Evolutionary conservation across 805 yeast species (phyloP), one percentile per base, ranked within the genome.

Genomic region (Tetrapisispora taiwanensis): DNA sequence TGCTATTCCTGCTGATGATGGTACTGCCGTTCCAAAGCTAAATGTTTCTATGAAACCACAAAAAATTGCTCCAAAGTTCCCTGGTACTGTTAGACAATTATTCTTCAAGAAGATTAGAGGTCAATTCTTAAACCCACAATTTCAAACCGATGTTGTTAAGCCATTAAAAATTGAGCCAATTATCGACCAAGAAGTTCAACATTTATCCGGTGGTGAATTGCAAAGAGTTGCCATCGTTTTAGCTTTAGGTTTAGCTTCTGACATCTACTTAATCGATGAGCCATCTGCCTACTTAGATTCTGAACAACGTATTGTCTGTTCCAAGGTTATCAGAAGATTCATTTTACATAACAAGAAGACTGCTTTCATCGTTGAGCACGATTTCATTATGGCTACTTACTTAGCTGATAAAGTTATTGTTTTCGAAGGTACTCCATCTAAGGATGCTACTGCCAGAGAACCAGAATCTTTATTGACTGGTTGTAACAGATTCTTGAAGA

Each of bases 291-390:
- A 92, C 70, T 78, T 92, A 67, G 99, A 92, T 72, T 90, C 97
- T 48, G 99, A 92, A 71, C 99, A 92, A 72, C 97, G 99, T 86
- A 88, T 92, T 62, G 84, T 92, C 55, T 92, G 98, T 75, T 85
- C 98, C 43, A 92, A 92, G 74, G 98, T 92, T 55, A 92, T 92
- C 59, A 84, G 96, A 78, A 83, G 96, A 69, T 92, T 88, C 63
- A 85, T 92, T 60, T 72, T 92, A 65, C 98, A 92, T 65, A 79
- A 96, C 56, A 89, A 90, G 75, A 92, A 90, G 76, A 90, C 97
- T 38, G 98, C 99, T n/a, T 92, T 92, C 67, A 75, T 92, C 58
- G 99, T 92, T 47, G 99, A 92, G 81, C 99, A 92, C 80, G 99
- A 92, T 78, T 92, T 92, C 78, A 92, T 92, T 73, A 92, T 92